Conservation (phyloP, 163 green algal genomes). For the Coccomyxa subellipsoidea region DNA sequence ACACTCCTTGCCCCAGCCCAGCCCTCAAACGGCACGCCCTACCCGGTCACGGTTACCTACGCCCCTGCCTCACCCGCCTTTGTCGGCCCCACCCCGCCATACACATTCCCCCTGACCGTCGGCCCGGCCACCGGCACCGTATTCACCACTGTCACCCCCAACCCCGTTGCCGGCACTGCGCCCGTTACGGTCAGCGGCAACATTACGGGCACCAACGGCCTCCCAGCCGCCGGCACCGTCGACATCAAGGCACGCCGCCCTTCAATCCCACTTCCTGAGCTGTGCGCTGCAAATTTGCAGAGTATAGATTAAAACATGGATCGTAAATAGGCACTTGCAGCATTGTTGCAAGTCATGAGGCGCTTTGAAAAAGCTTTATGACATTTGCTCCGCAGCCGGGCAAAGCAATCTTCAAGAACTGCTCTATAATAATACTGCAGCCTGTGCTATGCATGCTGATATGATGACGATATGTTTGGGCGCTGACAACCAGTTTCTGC, state of each 20-base stretch:
- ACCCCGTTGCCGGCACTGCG: not conserved
- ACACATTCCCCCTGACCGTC: not conserved
- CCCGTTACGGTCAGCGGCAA: not conserved
- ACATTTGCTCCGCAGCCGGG: too few species aligned
- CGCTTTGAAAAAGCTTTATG: not conserved
- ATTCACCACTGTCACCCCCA: not conserved
- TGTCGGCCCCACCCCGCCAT: not conserved
- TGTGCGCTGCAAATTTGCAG: not conserved
- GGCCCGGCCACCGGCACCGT: not conserved
- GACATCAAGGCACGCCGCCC: not conserved
- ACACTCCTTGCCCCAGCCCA: not conserved
- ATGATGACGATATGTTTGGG: too few species aligned
- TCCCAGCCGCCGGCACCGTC: not conserved
- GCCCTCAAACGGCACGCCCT: not conserved
- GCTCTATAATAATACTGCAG: not conserved
- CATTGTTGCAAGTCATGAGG: not conserved
- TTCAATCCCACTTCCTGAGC: not conserved
- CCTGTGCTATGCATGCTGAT: too few species aligned
- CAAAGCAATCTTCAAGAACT: not conserved
- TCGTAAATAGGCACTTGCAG: too few species aligned
- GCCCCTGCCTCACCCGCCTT: not conserved
- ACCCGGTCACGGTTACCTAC: not conserved
- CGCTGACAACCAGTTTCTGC: not conserved
- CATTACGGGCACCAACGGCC: not conserved
- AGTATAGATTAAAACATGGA: too few species aligned